A percentile compares a stretch with the other conserved stretches of the same genome.
Conservation (phyloP, 2,329 filamentous ascomycete species). For the Claviceps humidiphila region DNA sequence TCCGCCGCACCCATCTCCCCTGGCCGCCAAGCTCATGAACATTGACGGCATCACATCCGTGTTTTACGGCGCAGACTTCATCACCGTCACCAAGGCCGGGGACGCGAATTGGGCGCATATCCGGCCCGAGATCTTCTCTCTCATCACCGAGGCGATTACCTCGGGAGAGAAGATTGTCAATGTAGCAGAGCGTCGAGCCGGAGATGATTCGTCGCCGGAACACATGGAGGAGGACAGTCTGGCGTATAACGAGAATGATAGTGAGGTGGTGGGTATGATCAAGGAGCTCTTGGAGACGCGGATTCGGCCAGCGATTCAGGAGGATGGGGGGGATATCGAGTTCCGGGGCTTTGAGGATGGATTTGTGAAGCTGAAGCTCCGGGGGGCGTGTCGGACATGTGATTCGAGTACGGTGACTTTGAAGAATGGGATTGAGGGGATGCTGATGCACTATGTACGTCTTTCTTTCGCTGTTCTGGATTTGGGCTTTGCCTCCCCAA, state of each 20-base stretch:
- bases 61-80: slow-evolving; percentile 91
- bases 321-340: slow-evolving; percentile 96
- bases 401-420: slow-evolving; percentile 94
- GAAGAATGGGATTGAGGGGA: slow-evolving; percentile 95
- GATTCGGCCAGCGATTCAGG: slow-evolving; percentile 89
- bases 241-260: slow-evolving; percentile 78
- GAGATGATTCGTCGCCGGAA: slow-evolving; percentile 18
- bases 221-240: slow-evolving; percentile 50
- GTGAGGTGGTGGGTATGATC: slow-evolving; percentile 95
- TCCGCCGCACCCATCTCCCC: slow-evolving; percentile 77
- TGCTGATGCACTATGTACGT: slow-evolving; percentile 92
- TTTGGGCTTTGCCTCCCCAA: no score
- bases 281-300: slow-evolving; percentile 93
- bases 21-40: slow-evolving; percentile 81
- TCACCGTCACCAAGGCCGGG: slow-evolving; percentile 84
- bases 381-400: slow-evolving; percentile 88
- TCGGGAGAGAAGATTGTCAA: slow-evolving; percentile 72
- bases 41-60: slow-evolving; percentile 91
- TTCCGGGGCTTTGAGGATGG: slow-evolving; percentile 78
- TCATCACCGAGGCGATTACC: slow-evolving; percentile 88
- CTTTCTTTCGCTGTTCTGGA: not conserved
- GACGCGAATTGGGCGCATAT: slow-evolving; percentile 90
- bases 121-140: slow-evolving; percentile 85
- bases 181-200: slow-evolving; percentile 47
- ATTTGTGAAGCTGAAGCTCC: slow-evolving; percentile 71